These are phyloP conservation scores for Lachancea sp. DNA, from an alignment of 805 yeast species.

Conservation along the genomic window DNA sequence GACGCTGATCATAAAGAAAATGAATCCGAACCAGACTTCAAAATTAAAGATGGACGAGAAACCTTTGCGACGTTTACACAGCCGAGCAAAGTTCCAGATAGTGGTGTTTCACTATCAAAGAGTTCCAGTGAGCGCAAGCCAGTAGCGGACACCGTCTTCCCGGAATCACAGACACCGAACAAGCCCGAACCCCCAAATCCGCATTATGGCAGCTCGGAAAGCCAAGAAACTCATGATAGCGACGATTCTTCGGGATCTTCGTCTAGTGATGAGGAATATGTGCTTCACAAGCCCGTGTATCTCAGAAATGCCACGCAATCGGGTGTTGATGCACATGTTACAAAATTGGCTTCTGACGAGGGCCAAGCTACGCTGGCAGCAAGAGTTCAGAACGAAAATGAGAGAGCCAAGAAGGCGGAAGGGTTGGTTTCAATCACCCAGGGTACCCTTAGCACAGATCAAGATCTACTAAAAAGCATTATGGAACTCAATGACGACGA, in stretches of 20 bases:
- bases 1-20: background rate
- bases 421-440: slow-evolving; percentile 3
- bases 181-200: background rate
- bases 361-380: background rate
- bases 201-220: background rate
- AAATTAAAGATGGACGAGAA: no score
- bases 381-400: slow-evolving; percentile 1
- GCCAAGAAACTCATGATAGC: background rate
- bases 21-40: no score
- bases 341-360: background rate
- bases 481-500: slow-evolving; percentile 27
- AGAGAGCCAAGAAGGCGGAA: background rate
- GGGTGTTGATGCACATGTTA: background rate
- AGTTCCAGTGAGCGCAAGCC: no score
- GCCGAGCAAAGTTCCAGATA: no score
- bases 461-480: slow-evolving; percentile 19
- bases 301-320: slow-evolving; percentile 11
- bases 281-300: slow-evolving; percentile 26
- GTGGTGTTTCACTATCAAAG: no score
- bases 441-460: slow-evolving; percentile 18
- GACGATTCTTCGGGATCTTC: slow-evolving; percentile 11
- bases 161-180: no score
- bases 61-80: no score
- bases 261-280: slow-evolving; percentile 18
- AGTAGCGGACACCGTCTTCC: no score